phyloP scores from a whole-genome alignment of 2,329 filamentous ascomycete species.

The Clonostachys rhizophaga region DNA sequence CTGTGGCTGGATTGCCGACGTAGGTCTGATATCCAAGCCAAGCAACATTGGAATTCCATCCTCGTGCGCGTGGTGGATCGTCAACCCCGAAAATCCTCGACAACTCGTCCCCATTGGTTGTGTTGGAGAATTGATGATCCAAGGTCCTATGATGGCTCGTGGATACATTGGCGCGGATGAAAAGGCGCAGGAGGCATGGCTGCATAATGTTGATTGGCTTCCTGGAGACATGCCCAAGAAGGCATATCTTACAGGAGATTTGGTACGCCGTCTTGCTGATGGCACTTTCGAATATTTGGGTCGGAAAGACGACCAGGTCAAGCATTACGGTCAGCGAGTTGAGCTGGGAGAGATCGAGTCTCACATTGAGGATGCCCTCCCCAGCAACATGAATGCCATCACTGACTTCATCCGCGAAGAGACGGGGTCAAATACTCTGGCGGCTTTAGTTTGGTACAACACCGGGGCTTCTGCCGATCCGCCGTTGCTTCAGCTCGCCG shows the following conservation, averaged over 20 bases:
- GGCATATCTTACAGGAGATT: conserved; percentile 10
- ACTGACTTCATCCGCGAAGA: conserved; percentile 3
- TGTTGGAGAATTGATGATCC: conserved; percentile 11
- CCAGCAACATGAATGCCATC: not conserved
- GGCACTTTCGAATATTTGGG: conserved; percentile 10
- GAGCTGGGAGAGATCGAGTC: conserved; percentile 11
- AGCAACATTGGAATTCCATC: conserved; percentile 5
- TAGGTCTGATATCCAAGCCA: not conserved
- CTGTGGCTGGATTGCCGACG: not conserved
- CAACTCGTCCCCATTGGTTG: conserved; percentile 8
- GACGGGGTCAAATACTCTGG: not conserved
- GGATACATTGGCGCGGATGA: conserved; percentile 5
- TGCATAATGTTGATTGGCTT: conserved; percentile 5
- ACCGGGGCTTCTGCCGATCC: not conserved
- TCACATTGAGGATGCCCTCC: not conserved
- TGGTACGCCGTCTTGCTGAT: conserved; percentile 6
- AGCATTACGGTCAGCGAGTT: conserved; percentile 24
- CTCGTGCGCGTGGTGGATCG: conserved; percentile 9
- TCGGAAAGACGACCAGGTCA: conserved; percentile 38
- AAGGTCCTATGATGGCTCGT: conserved; percentile 11
- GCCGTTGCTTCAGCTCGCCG: not conserved
- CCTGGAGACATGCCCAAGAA: not conserved
- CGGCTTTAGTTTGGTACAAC: not conserved
- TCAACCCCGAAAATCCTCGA: conserved; percentile 5
- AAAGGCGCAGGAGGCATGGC: not conserved